phyloP scores from a whole-genome alignment of 306 rosid genomes.

The Echinosophora koreensis region DNA sequence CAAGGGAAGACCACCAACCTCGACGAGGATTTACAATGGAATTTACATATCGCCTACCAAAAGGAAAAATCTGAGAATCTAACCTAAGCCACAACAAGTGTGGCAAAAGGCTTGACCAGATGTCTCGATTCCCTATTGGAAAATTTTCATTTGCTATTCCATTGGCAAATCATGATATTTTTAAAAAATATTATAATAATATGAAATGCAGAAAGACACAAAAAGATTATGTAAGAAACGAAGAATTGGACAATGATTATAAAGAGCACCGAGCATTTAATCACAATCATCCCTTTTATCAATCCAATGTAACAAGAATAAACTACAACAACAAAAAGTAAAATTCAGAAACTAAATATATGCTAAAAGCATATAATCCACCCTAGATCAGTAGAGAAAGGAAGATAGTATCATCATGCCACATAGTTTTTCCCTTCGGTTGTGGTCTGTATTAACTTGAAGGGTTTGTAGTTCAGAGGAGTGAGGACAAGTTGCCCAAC shows the following conservation, averaged over 20 bases:
- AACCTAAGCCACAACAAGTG: too few species aligned
- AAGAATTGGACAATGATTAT: constrained; percentile 17
- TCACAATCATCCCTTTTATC: constrained; percentile 11
- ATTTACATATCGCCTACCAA: too few species aligned
- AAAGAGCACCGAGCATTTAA: constrained; percentile 4
- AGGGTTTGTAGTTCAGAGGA: neutral
- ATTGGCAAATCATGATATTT: constrained; percentile 15
- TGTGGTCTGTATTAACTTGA: neutral
- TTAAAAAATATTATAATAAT: constrained; percentile 20
- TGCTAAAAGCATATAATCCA: constrained; percentile 16
- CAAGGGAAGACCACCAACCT: too few species aligned
- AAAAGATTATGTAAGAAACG: neutral
- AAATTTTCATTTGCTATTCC: constrained; percentile 9
- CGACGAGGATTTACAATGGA: too few species aligned
- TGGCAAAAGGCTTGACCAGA: too few species aligned
- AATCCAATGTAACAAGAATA: constrained; percentile 8
- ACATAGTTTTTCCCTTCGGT: neutral
- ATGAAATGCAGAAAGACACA: constrained; percentile 30
- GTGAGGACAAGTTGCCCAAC: neutral
- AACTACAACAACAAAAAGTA: constrained; percentile 2
- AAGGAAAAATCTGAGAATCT: too few species aligned
- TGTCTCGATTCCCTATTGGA: too few species aligned
- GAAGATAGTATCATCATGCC: constrained; percentile 2
- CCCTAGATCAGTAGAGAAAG: neutral
- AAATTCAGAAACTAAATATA: constrained; percentile 10